Conservation (phyloP, 202 grass and related monocot genomes). For the Hordeum pubiflorum region DNA sequence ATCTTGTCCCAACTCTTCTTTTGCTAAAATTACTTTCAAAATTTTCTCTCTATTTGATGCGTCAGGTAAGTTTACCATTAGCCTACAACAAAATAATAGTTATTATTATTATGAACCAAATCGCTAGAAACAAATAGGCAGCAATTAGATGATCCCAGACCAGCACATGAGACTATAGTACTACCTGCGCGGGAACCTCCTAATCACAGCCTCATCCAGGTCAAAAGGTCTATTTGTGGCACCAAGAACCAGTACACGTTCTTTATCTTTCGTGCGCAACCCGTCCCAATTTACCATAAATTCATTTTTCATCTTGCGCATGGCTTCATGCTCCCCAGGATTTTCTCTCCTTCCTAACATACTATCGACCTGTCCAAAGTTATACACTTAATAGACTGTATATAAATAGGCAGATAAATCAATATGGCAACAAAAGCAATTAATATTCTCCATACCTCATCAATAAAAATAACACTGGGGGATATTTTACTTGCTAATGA, state of each 20-base stretch:
- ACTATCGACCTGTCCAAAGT: constrained; percentile 77
- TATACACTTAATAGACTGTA: not conserved
- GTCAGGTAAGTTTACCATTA: constrained; percentile 99
- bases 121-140: constrained; percentile 22
- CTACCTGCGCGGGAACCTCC: constrained; percentile 95
- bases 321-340: constrained; percentile 97
- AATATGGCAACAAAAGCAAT: not conserved
- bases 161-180: constrained; percentile 9
- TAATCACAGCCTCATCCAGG: constrained; percentile 98
- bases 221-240: constrained; percentile 98
- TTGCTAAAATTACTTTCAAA: constrained; percentile 91
- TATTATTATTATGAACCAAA: constrained; percentile 8
- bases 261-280: constrained; percentile 91
- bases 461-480: constrained; percentile 97
- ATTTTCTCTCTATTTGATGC: constrained; percentile 94
- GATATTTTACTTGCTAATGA: constrained; percentile 97
- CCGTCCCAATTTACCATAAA: constrained; percentile 99
- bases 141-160: not conserved
- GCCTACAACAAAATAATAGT: constrained; percentile 43
- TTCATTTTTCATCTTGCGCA: constrained; percentile 99
- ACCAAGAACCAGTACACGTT: constrained; percentile 95
- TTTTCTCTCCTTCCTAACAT: constrained; percentile 99
- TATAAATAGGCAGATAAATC: not conserved
- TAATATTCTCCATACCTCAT: constrained; percentile 61
- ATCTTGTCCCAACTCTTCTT: constrained; percentile 73